Base-by-base conservation (phyloP, 495 filamentous ascomycete species). In the Beverwykella pulmonaria region DNA sequence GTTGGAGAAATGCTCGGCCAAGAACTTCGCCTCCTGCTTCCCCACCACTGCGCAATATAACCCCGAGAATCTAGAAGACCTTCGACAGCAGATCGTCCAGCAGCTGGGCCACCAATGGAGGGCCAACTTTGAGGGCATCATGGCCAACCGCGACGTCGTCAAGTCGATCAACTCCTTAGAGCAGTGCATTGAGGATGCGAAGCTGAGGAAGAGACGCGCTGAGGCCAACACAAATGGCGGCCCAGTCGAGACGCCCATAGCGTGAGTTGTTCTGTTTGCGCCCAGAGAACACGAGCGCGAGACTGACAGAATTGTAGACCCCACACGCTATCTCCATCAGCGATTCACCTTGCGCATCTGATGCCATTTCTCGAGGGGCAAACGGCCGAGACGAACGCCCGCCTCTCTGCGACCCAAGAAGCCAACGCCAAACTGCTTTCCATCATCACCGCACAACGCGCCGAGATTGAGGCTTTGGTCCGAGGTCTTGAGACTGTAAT, bases 1-100 rank as follows among this genome's bases (percentile, higher is more conserved):
- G 1, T 82, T 95, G 5, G 83, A 82, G 61, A 88, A 89, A 65
- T 86, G 91, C 75, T 87, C 82, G 36, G 91, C 89, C 75, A 80
- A 82, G 50, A 92, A 92, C 73, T 97, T 98, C 73, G 82, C 88
- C 0, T 80, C 87, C 22, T 98, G 94, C 75, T 98, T 96, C 76
- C 94, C 94, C 0, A 93, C 91, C 2, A 83, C 92, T 8, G 89
- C 92, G 22, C 77, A 79, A 64, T 77, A 88, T 69, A 88, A 88
- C 29, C 88, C 90, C 0, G 87, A 83, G 22, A 61, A 53, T 12
- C 56, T 79, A 53, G 71, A 76, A 34, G 25, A 61, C n/a, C 46
- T 79, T 10, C 70, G 71, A 25, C 55, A 50, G 44, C 70, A 77
- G 30, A 76, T 79, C 46, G 69, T 68, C 0, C 61, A 68, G 30